Evolutionary conservation across 2,329 filamentous ascomycete species (phyloP).

Genomic region (Rhexocercosporidium sp.): DNA sequence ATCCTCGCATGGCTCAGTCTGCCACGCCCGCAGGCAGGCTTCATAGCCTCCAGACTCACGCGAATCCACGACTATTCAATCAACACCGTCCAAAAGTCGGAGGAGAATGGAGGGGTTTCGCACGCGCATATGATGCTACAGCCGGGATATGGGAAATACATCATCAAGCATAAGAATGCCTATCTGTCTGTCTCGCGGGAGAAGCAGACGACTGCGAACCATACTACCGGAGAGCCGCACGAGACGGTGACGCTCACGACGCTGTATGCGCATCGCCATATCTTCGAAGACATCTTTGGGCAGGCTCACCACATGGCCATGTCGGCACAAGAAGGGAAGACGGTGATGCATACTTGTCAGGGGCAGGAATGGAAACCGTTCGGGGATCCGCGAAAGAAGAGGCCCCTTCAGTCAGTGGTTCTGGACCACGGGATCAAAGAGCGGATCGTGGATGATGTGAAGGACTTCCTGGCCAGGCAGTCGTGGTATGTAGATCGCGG

Average conservation of each 20-base stretch:
- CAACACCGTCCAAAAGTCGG: slow-evolving; percentile 55
- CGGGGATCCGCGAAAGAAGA: slow-evolving; percentile 83
- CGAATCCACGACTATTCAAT: slow-evolving; percentile 65
- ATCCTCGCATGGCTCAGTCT: slow-evolving; percentile 92
- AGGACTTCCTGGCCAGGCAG: slow-evolving; percentile 67
- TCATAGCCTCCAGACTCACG: slow-evolving; percentile 59
- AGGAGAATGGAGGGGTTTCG: slow-evolving; percentile 69
- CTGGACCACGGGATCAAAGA: slow-evolving; percentile 76
- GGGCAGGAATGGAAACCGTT: slow-evolving; percentile 85
- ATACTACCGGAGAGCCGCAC: slow-evolving; percentile 85
- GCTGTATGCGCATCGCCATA: slow-evolving; percentile 83
- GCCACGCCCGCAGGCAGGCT: slow-evolving; percentile 63
- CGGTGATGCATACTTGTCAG: slow-evolving; percentile 84
- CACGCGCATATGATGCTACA: slow-evolving; percentile 86
- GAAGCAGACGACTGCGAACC: slow-evolving; percentile 82
- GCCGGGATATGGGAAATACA: slow-evolving; percentile 87
- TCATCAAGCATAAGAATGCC: slow-evolving; percentile 84
- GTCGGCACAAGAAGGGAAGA: slow-evolving; percentile 87
- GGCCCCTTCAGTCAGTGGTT: slow-evolving; percentile 86
- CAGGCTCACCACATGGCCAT: slow-evolving; percentile 84
- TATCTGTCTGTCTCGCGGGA: slow-evolving; percentile 88
- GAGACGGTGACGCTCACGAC: slow-evolving; percentile 94
- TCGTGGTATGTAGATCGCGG: slow-evolving; percentile 84
- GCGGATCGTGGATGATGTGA: slow-evolving; percentile 54
- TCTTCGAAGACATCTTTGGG: slow-evolving; percentile 88